phyloP scores from a whole-genome alignment of 352 stramenopile genomes.

The Pythium chondricola region DNA sequence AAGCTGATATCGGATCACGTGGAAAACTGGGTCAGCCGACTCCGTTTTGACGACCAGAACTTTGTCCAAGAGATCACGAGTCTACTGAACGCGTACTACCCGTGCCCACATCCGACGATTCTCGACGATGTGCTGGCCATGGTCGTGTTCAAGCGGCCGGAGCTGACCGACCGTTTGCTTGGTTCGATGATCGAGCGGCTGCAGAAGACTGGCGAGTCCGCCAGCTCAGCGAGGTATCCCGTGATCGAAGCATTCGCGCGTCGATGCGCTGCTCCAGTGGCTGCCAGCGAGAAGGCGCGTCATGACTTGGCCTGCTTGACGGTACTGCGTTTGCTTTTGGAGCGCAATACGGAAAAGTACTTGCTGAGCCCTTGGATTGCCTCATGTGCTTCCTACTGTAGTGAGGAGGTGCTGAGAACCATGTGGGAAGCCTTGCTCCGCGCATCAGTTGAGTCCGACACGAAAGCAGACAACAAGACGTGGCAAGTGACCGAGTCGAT shows the following conservation, averaged over 20 bases:
- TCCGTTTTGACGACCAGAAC: slow-evolving; percentile 48
- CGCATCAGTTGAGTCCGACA: slow-evolving; percentile 3
- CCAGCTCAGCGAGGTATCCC: slow-evolving; percentile 53
- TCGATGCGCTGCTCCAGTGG: not conserved
- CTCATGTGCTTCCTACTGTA: slow-evolving; percentile 51
- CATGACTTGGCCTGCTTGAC: slow-evolving; percentile 65
- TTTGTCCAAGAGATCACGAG: slow-evolving; percentile 69
- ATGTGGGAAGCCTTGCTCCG: slow-evolving; percentile 46
- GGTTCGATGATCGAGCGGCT: slow-evolving; percentile 69
- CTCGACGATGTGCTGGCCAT: slow-evolving; percentile 72
- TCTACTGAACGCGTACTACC: slow-evolving; percentile 76
- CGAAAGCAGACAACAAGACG: not conserved
- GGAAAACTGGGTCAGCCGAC: slow-evolving; percentile 57
- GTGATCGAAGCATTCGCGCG: slow-evolving; percentile 56
- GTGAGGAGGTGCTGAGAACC: slow-evolving; percentile 33
- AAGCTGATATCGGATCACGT: slow-evolving; percentile 61
- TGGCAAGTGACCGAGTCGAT: slow-evolving; percentile 14
- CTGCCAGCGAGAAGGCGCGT: slow-evolving; percentile 18
- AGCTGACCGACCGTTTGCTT: slow-evolving; percentile 63
- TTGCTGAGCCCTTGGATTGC: slow-evolving; percentile 71
- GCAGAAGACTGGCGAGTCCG: slow-evolving; percentile 51
- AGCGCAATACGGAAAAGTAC: slow-evolving; percentile 71
- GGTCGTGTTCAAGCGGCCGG: slow-evolving; percentile 73
- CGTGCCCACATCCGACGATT: slow-evolving; percentile 72
- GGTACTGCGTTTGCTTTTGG: slow-evolving; percentile 67